Conservation (phyloP, 139 green algal species). For the Chlorella sp. region DNA sequence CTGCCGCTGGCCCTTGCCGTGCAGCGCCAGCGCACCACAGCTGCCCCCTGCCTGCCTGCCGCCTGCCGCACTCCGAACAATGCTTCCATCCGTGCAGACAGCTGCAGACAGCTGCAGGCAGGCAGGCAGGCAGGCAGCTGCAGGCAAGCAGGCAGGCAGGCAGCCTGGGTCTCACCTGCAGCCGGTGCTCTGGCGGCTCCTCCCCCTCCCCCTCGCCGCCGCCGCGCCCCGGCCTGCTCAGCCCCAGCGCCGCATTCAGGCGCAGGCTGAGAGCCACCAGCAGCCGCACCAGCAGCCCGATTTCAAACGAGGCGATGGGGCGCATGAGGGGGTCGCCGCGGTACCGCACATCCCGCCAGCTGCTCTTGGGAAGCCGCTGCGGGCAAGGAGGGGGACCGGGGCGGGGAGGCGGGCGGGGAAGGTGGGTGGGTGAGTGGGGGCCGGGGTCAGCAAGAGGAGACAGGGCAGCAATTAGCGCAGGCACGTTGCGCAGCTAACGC, state of each 20-base stretch:
- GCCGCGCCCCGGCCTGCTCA: conserved; percentile 36
- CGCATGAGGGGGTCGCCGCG: conserved; percentile 78
- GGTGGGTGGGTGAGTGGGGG: neutral
- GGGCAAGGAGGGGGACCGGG: neutral
- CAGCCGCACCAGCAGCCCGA: conserved; percentile 71
- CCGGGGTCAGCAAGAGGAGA: neutral
- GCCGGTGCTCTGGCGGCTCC: conserved; percentile 58
- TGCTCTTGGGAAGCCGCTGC: conserved; percentile 56
- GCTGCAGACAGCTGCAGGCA: neutral
- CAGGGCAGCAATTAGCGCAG: neutral
- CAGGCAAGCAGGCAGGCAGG: too few species aligned
- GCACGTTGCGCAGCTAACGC: neutral
- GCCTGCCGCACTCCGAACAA: neutral
- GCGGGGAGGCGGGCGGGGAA: neutral
- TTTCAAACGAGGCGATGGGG: conserved; percentile 81
- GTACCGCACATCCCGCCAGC: conserved; percentile 67
- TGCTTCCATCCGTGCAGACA: neutral
- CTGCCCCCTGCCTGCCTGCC: neutral
- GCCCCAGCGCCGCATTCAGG: conserved; percentile 62
- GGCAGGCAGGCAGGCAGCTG: neutral
- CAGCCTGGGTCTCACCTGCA: conserved; percentile 37
- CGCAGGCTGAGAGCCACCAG: conserved; percentile 61
- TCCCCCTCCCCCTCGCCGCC: conserved; percentile 32
- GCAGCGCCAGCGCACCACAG: too few species aligned
- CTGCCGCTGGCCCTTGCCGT: too few species aligned